Base-by-base conservation (phyloP, 31 red algal genomes). In the Bonnemaisonia californica region DNA sequence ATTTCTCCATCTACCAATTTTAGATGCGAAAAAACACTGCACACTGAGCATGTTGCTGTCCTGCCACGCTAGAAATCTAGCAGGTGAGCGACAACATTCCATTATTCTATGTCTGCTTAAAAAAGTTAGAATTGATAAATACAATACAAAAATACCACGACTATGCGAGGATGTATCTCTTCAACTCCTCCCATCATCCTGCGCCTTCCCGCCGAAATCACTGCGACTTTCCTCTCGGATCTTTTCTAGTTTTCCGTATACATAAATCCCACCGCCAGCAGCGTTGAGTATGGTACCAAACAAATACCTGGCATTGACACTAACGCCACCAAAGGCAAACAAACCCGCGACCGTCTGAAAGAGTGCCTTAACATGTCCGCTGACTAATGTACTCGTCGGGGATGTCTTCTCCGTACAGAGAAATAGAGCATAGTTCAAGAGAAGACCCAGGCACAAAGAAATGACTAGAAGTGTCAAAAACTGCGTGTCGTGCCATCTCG, bases 341-440 rank as follows among this genome's bases (percentile, higher is more conserved):
- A 94, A 63, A 22, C 95, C 95, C 48, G 87, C 69, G 8, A 77
- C 66, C 1, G 90, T 98, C 51, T 93, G 95, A 40, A 54, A 71
- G 64, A 93, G 77, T 12, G 85, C 91, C 60, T 98, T 98, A 3
- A 98, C 84, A 28, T 98, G 95, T 28, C 95, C 95, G 12, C 79
- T 85, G 22, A 98, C 87, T 22, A 93, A 54, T 1, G 91, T 93
- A 48, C 82, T 91, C 0, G 90, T 98, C 13, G 95, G 95, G 21
- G 74, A 88, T 0, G 95, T 94, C 30, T 79, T 47, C 48, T 93
- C 81, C 33, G 95, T 88, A 57, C 91, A 93, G 21, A 98, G 75
- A 77, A 98, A 98, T 19, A 94, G 82, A 5, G 90, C 76, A 41
- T 91, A 98, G 70, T 98, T 98, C 55, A 98, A 62, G 13, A 94